These are phyloP conservation scores for Solanum habrochaites DNA, from an alignment of 257 asterid species.

Conservation along the genomic window DNA sequence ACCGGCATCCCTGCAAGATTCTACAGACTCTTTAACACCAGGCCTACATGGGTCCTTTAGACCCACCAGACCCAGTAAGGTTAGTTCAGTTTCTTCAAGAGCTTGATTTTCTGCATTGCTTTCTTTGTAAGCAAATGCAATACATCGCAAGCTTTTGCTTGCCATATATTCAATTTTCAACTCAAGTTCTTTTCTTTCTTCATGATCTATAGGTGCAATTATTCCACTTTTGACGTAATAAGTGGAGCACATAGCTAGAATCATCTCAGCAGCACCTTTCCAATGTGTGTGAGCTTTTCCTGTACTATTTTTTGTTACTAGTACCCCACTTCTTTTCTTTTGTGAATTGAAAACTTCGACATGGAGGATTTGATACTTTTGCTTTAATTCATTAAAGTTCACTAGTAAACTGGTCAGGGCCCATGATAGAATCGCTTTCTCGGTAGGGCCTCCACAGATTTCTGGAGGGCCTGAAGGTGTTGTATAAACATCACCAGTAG, in stretches of 20 bases:
- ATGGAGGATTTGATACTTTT: background rate
- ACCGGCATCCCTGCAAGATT: constrained; percentile 1
- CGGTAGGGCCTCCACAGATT: constrained; percentile 7
- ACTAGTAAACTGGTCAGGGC: background rate
- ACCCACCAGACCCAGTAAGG: constrained; percentile 3
- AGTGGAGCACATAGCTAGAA: constrained; percentile 3
- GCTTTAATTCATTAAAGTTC: background rate
- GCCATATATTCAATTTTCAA: background rate
- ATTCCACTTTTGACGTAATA: background rate
- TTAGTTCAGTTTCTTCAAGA: background rate
- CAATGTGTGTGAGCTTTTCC: background rate
- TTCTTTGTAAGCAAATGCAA: constrained; percentile 4
- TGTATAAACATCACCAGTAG: background rate
- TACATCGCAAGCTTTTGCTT: constrained; percentile 1
- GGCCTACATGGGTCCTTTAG: constrained; percentile 11
- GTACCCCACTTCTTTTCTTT: constrained; percentile 11
- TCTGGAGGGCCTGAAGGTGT: background rate
- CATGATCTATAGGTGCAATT: background rate
- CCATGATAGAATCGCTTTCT: constrained; percentile 7
- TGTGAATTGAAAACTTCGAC: constrained; percentile 10
- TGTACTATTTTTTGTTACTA: background rate
- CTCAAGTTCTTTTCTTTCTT: background rate
- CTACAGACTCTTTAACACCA: background rate
- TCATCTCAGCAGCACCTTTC: constrained; percentile 16
- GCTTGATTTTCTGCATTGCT: background rate